phyloP scores from a whole-genome alignment of 345 rosid species.

The Carallia pectinifolia region DNA sequence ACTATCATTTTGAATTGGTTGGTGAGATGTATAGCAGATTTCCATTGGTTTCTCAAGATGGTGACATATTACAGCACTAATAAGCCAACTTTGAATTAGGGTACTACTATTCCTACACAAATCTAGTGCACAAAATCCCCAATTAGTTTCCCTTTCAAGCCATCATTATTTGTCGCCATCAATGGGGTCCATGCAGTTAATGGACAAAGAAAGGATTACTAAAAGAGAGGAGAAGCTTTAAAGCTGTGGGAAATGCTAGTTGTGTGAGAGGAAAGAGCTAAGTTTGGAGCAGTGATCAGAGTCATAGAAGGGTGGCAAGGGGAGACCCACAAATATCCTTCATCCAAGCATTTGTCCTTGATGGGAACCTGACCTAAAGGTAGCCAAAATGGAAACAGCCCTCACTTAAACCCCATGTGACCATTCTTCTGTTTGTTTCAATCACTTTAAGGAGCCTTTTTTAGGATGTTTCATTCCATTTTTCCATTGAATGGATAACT shows the following conservation, averaged over 20 bases:
- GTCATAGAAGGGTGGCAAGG: background rate
- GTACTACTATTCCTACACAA: background rate
- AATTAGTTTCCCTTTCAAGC: constrained; percentile 9
- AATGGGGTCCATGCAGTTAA: constrained; percentile 10
- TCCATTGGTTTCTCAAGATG: background rate
- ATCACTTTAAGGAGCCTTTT: constrained; percentile 25
- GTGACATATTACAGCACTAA: constrained; percentile 1
- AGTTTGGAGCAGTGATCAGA: background rate
- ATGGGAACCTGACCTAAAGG: constrained; percentile 40
- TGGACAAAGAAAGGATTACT: background rate
- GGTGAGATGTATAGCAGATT: background rate
- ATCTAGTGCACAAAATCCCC: constrained; percentile 8
- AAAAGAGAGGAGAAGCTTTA: too few relatives aligned
- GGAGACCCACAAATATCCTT: constrained; percentile 30
- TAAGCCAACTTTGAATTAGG: background rate
- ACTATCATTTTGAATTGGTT: too few relatives aligned
- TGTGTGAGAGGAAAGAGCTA: constrained; percentile 4
- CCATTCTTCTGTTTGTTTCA: constrained; percentile 35
- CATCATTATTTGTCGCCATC: background rate
- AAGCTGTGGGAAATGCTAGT: constrained; percentile 1
- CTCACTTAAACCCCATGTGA: constrained; percentile 49
- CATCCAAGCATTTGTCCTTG: constrained; percentile 31
- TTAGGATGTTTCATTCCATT: constrained; percentile 23
- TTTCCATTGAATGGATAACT: too few relatives aligned
- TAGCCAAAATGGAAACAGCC: constrained; percentile 38